Evolutionary conservation across 2,329 filamentous ascomycete species (phyloP).

Genomic region (Bimuria novae-zelandiae): DNA sequence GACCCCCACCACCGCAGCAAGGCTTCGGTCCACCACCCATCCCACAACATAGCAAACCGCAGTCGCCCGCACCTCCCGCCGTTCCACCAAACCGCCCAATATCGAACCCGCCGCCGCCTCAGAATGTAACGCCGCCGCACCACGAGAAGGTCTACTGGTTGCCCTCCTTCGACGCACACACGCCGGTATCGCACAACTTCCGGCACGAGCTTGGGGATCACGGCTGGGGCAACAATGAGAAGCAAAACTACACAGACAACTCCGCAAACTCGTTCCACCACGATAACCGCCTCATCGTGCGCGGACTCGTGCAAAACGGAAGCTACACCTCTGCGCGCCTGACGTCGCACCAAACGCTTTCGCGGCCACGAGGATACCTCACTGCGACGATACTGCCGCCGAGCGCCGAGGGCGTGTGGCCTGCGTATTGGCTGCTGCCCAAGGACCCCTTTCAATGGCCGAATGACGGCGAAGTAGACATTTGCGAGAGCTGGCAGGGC

Average conservation of each 20-base stretch:
- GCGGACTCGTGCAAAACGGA: conserved; percentile 52
- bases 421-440: conserved; percentile 65
- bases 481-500: conserved; percentile 66
- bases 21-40: conserved; percentile 31
- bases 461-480: conserved; percentile 63
- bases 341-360: conserved; percentile 58
- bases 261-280: conserved; percentile 60
- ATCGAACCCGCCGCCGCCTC: conserved; percentile 36
- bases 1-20: conserved; percentile 25
- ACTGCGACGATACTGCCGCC: conserved; percentile 58
- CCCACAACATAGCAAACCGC: conserved; percentile 38
- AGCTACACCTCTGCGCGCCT: conserved; percentile 62
- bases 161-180: conserved; percentile 54
- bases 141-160: conserved; percentile 56
- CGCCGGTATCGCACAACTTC: conserved; percentile 58
- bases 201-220: conserved; percentile 61
- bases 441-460: conserved; percentile 64
- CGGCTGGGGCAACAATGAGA: conserved; percentile 66
- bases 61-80: conserved; percentile 26
- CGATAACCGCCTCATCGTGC: conserved; percentile 58
- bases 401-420: conserved; percentile 63
- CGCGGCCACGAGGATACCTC: conserved; percentile 57
- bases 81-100: conserved; percentile 35
- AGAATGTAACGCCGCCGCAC: conserved; percentile 30
- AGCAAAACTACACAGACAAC: conserved; percentile 60